phyloP scores from a whole-genome alignment of 2,329 filamentous ascomycete genomes.

The Talaromyces sp. region DNA sequence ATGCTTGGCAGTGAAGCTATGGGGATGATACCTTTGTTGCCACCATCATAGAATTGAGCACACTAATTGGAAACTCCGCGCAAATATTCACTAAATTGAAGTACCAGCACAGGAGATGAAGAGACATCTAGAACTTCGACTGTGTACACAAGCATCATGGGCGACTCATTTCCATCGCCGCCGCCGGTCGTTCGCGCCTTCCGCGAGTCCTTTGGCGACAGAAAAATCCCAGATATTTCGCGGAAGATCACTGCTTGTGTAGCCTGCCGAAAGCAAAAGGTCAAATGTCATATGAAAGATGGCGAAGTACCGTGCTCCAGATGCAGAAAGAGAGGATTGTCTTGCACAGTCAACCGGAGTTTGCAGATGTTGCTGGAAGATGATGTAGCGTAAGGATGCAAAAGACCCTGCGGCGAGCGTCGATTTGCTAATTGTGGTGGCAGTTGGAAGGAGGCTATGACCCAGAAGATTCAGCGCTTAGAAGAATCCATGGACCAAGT shows the following conservation, averaged over 20 bases:
- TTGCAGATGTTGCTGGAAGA: conserved; percentile 43
- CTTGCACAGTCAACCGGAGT: conserved; percentile 42
- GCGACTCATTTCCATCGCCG: background rate
- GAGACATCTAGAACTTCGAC: background rate
- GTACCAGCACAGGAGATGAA: background rate
- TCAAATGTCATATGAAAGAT: conserved; percentile 44
- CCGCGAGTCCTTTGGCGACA: conserved; percentile 35
- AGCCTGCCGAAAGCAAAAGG: conserved; percentile 27
- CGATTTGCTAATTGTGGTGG: background rate
- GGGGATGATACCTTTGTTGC: background rate
- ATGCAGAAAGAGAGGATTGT: conserved; percentile 40
- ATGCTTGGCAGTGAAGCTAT: background rate
- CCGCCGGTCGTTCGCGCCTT: conserved; percentile 19
- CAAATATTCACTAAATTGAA: background rate
- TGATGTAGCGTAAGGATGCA: conserved; percentile 30
- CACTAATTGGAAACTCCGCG: background rate
- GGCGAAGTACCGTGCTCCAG: conserved; percentile 38
- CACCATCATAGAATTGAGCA: background rate
- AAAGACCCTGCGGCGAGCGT: background rate
- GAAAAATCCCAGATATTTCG: conserved; percentile 33
- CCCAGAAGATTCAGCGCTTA: conserved; percentile 35
- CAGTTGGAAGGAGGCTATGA: conserved; percentile 42
- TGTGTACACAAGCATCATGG: background rate
- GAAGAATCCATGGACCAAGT: conserved; percentile 35
- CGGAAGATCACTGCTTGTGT: conserved; percentile 31